Conservation (phyloP, 306 rosid genomes). For the Rosa rugosa region DNA sequence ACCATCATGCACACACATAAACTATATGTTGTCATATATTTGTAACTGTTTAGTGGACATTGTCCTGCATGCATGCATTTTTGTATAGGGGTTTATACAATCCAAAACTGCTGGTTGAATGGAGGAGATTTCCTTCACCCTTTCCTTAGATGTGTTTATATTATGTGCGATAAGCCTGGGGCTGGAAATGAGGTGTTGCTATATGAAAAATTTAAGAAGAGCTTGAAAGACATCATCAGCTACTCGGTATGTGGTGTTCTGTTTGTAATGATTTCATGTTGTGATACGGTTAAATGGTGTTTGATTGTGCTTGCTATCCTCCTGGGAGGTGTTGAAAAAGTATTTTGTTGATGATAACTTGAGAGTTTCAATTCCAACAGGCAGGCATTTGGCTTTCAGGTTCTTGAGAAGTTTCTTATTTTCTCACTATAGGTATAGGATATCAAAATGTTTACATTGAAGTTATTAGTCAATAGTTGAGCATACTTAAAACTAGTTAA, state of each 20-base stretch:
- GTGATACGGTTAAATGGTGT: background rate
- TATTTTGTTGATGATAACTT: background rate
- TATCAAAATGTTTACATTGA: background rate
- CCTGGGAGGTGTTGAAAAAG: background rate
- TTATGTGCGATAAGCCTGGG: background rate
- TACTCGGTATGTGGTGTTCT: constrained; percentile 8
- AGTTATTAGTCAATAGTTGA: background rate
- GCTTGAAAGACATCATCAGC: background rate
- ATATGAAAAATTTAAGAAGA: background rate
- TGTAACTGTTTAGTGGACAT: background rate
- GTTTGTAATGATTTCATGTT: background rate
- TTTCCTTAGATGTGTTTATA: background rate
- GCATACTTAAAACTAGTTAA: background rate
- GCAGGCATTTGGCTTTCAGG: background rate
- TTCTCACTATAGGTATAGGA: background rate
- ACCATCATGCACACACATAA: background rate
- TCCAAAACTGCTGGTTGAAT: background rate
- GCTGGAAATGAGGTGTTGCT: background rate
- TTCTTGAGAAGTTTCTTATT: background rate
- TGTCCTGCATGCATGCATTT: background rate
- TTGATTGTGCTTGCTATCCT: background rate
- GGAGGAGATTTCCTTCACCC: background rate
- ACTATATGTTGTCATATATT: background rate
- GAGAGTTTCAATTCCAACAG: background rate
- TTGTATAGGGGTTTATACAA: background rate